Evolutionary conservation across 75 land plant genomes (phyloP), one percentile per base, ranked within the genome.

Genomic region (Cupressus sempervirens): DNA sequence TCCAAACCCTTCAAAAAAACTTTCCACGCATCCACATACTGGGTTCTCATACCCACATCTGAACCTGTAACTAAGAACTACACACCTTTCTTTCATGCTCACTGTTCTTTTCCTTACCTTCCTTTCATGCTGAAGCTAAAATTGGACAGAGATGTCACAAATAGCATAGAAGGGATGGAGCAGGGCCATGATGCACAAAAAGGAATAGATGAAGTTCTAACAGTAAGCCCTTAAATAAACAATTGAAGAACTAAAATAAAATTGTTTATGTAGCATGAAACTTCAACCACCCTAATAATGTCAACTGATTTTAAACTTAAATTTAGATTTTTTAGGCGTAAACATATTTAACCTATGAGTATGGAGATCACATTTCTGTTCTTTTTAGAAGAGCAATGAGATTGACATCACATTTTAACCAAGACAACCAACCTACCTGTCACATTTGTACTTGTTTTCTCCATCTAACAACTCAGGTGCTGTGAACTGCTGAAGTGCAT

Each of bases 391-490:
- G 26, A 79, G 15, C 36, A 11, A 76, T 36, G 52, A 45, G 50
- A n/a, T 79, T 14, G 9, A 0, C 48, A 45, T 3, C 18, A n/a
- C 81, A 43, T 26, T 45, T 43, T 43, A 13, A 79, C n/a, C 18
- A 48, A 86, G 23, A 76, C 5, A 14, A 29, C 50, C 40, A 52
- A 83, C 88, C 76, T 23, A 95, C 97, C 94, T 91, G 86, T 86
- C 91, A 89, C 97, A 95, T 88, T 89, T 88, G 62, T 95, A 95
- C 95, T 91, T 95, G 86, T 95, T 95, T 74, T 92, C 97, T 54
- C 97, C 97, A 89, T 95, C 95, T 83, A 95, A 79, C 85, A 91
- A 86, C 83, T 95, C 97, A 83, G 92, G 84, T 76, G 91, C 86
- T 68, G 97, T 95, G 80, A 95, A 95, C 50, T 95, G 94, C 56